A percentile compares a stretch with the other conserved stretches of the same genome.
These are phyloP conservation scores for Alisma plantagoaquatica DNA, from an alignment of 106 monocot genomes.

Conservation along the genomic window DNA sequence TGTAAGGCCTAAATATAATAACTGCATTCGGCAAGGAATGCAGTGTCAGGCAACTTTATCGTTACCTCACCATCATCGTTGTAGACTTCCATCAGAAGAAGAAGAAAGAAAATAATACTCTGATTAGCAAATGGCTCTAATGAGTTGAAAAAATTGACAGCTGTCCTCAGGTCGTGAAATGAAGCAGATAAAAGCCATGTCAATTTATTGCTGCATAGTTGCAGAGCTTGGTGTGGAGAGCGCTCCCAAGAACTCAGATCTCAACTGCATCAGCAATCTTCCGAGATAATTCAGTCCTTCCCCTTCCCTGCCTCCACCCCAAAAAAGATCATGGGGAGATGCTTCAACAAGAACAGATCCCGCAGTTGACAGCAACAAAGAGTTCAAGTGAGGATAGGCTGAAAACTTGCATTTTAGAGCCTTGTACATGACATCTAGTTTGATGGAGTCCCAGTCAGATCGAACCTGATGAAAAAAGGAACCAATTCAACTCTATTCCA, in stretches of 20 bases:
- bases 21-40: no score
- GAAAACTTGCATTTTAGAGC: slow-evolving; percentile 85
- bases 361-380: slow-evolving; percentile 63
- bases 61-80: no score
- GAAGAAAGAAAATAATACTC: no score
- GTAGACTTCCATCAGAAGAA: no score
- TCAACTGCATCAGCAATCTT: slow-evolving; percentile 77
- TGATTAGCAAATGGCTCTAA: no score
- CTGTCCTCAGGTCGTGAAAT: no score
- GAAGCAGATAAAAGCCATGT: neutral
- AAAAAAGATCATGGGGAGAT: slow-evolving; percentile 94
- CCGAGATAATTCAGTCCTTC: slow-evolving; percentile 97
- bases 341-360: slow-evolving; percentile 91
- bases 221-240: neutral
- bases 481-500: no score
- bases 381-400: slow-evolving; percentile 39
- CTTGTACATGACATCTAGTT: slow-evolving; percentile 77
- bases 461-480: slow-evolving; percentile 60
- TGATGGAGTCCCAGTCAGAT: slow-evolving; percentile 65
- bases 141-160: no score
- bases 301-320: slow-evolving; percentile 95
- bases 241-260: slow-evolving; percentile 52
- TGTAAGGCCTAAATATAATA: no score
- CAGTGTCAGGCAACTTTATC: no score
- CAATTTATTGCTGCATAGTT: neutral